Evolutionary conservation across 805 yeast species (phyloP).

Genomic region (Starmerella vaccinii): DNA sequence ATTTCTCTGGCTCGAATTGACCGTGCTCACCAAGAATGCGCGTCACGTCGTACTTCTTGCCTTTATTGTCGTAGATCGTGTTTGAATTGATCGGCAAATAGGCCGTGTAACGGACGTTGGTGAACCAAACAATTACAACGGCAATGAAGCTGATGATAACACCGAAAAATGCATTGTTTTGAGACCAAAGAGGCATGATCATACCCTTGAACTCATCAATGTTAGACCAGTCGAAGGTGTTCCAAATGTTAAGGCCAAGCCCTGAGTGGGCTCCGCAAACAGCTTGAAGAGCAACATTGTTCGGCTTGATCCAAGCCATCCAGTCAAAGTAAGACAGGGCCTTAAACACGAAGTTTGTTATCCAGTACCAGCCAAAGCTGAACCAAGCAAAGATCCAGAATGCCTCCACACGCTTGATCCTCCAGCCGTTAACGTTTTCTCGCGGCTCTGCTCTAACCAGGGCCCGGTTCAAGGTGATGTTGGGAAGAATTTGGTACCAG

Average conservation of each 20-base stretch:
- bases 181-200: constrained; percentile 33
- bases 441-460: constrained; percentile 35
- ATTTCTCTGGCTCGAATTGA: constrained; percentile 37
- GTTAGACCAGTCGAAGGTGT: constrained; percentile 41
- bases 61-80: constrained; percentile 36
- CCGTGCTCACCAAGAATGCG: background rate
- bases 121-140: constrained; percentile 34
- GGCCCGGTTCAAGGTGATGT: constrained; percentile 41
- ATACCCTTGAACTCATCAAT: constrained; percentile 29
- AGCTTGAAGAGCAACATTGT: constrained; percentile 39
- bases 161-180: constrained; percentile 31
- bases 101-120: constrained; percentile 42
- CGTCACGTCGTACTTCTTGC: constrained; percentile 2
- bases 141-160: constrained; percentile 29
- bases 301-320: constrained; percentile 50
- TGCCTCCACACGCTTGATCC: constrained; percentile 40
- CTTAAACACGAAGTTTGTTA: constrained; percentile 55
- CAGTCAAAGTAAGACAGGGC: constrained; percentile 54
- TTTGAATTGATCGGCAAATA: constrained; percentile 44
- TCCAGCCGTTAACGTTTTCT: constrained; percentile 50
- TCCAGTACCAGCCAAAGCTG: constrained; percentile 48
- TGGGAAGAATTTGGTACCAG: constrained; percentile 39
- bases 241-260: constrained; percentile 43
- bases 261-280: constrained; percentile 42
- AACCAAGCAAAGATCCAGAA: constrained; percentile 40